Evolutionary conservation across 306 rosid genomes (phyloP).

Genomic region (Medicago arabica): DNA sequence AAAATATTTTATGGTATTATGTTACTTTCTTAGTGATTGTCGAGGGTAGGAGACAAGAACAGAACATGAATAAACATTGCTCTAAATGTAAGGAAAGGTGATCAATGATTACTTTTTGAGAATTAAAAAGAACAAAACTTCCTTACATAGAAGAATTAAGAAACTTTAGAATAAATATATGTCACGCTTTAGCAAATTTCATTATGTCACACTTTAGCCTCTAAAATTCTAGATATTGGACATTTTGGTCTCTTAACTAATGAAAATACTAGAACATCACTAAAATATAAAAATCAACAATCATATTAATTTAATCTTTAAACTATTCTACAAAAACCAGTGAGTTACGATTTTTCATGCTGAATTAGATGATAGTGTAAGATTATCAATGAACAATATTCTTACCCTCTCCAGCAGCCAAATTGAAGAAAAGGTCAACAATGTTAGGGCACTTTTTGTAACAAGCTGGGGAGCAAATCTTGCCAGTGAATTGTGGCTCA

Average conservation of each 20-base stretch:
- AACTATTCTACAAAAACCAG: not conserved
- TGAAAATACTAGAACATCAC: no score
- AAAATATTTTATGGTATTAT: constrained; percentile 17
- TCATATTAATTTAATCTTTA: no score
- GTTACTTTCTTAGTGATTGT: constrained; percentile 32
- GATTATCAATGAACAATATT: not conserved
- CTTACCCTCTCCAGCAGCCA: constrained; percentile 82
- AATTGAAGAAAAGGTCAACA: constrained; percentile 71
- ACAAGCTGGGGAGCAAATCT: constrained; percentile 72
- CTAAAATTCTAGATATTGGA: no score
- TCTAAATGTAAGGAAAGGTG: constrained; percentile 32
- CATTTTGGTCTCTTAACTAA: no score
- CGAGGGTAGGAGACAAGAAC: constrained; percentile 18
- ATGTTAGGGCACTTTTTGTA: constrained; percentile 74
- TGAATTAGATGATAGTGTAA: no score
- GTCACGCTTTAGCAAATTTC: no score
- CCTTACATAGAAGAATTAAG: no score
- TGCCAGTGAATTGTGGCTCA: constrained; percentile 70
- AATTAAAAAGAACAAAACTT: not conserved
- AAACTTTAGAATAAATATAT: no score
- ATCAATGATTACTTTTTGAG: not conserved
- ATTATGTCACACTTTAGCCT: no score
- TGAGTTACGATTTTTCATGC: no score
- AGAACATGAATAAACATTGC: constrained; percentile 32
- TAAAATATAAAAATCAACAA: no score